Percentiles rank a stretch among this genome's conserved stretches.
Conservation (phyloP, 306 rosid genomes). For the Cucurbita moschata region DNA sequence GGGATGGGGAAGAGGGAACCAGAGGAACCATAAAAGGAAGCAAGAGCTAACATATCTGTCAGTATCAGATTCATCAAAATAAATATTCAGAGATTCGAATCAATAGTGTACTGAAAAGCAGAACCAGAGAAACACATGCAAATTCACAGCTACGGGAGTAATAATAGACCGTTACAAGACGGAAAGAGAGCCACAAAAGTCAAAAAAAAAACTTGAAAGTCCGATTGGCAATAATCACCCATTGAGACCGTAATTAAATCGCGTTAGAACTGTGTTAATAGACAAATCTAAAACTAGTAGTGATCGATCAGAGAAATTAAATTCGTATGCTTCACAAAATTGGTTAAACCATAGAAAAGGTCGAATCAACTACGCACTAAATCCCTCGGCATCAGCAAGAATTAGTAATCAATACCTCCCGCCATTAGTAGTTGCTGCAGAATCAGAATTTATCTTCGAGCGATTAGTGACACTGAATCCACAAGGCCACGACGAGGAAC, state of each 20-base stretch:
- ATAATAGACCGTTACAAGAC: background rate
- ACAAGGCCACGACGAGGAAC: conserved; percentile 34
- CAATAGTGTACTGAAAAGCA: background rate
- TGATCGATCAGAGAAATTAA: background rate
- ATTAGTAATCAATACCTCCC: conserved; percentile 25
- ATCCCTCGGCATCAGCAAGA: background rate
- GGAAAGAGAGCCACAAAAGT: background rate
- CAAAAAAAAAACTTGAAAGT: background rate
- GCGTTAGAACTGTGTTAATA: background rate
- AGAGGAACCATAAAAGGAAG: background rate
- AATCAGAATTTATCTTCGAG: conserved; percentile 68
- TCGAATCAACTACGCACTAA: background rate
- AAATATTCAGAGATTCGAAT: background rate
- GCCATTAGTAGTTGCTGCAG: conserved; percentile 37
- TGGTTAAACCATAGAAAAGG: background rate
- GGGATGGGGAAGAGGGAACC: background rate
- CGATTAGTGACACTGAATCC: conserved; percentile 36
- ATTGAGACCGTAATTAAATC: background rate
- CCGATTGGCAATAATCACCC: background rate
- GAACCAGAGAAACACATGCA: conserved; percentile 1
- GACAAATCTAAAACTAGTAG: background rate
- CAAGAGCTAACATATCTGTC: conserved; percentile 1
- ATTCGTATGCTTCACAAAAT: background rate
- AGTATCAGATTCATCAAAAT: conserved; percentile 8
- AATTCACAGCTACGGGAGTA: background rate